Evolutionary conservation across 768 basidiomycete genomes (phyloP).

Genomic region (Strobilomyces dryophilus): DNA sequence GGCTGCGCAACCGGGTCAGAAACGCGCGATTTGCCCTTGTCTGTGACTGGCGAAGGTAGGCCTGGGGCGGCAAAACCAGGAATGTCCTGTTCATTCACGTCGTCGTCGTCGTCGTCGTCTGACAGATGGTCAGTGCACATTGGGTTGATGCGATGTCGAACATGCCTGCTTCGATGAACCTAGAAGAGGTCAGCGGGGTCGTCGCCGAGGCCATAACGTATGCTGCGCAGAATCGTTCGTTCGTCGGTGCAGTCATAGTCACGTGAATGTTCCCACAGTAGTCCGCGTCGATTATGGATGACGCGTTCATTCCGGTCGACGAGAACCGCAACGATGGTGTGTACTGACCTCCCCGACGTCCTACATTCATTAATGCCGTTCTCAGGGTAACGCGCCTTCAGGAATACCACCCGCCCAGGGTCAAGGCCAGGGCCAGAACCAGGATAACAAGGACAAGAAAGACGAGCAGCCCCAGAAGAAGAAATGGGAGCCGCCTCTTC

Average conservation of each 20-base stretch:
- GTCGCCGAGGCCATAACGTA: conserved; percentile 28
- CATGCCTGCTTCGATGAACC: conserved; percentile 77
- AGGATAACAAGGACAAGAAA: conserved; percentile 45
- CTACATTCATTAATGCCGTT: conserved; percentile 4
- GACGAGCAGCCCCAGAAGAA: conserved; percentile 59
- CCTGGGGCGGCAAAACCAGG: conserved; percentile 73
- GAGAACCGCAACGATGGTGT: conserved; percentile 21
- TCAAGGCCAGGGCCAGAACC: conserved; percentile 42
- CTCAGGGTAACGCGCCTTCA: conserved; percentile 74
- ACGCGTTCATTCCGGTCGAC: conserved; percentile 36
- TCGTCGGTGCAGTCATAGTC: conserved; percentile 8
- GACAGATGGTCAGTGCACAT: conserved; percentile 3
- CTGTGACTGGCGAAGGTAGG: conserved; percentile 40
- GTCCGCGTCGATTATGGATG: conserved; percentile 39
- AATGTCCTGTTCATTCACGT: conserved; percentile 78
- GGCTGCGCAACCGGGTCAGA: conserved; percentile 48
- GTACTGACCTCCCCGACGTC: background rate
- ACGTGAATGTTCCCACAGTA: conserved; percentile 23
- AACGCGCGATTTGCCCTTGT: conserved; percentile 74
- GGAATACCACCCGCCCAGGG: conserved; percentile 38
- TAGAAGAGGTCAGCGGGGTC: conserved; percentile 59
- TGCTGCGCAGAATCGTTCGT: background rate
- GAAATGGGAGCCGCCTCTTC: conserved; percentile 98
- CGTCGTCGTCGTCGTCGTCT: conserved; percentile 74
- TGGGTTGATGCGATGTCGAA: background rate